These are phyloP conservation scores for Pythium angustatum DNA, from an alignment of 352 stramenopile genomes.

Conservation along the genomic window DNA sequence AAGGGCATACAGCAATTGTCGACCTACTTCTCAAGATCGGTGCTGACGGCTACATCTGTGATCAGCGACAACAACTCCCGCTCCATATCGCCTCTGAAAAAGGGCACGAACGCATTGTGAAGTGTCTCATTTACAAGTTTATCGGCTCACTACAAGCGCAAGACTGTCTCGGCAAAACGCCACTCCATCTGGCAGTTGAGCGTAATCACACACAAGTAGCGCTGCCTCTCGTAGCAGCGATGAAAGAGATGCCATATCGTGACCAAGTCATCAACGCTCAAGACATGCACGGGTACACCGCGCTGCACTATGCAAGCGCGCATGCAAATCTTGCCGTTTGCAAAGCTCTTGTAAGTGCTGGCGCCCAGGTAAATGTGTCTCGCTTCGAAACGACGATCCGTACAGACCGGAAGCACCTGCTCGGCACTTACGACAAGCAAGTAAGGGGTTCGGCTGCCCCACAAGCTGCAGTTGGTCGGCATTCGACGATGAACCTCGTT, in stretches of 20 bases:
- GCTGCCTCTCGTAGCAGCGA: slow-evolving; percentile 32
- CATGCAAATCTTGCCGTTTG: slow-evolving; percentile 35
- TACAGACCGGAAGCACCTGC: no score
- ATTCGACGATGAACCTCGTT: neutral
- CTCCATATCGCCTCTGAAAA: slow-evolving; percentile 52
- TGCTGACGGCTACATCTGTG: slow-evolving; percentile 49
- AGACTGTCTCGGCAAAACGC: slow-evolving; percentile 44
- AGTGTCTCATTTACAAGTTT: slow-evolving; percentile 49
- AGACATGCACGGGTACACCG: slow-evolving; percentile 54
- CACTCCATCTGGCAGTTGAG: slow-evolving; percentile 52
- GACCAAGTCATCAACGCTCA: slow-evolving; percentile 36
- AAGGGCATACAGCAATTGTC: slow-evolving; percentile 56
- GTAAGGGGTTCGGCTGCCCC: no score
- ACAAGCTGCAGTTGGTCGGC: no score
- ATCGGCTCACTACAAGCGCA: slow-evolving; percentile 35
- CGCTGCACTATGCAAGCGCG: slow-evolving; percentile 57
- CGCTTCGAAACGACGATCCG: slow-evolving; percentile 30
- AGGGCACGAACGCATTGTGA: slow-evolving; percentile 49
- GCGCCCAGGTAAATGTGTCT: slow-evolving; percentile 35
- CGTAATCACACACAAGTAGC: slow-evolving; percentile 38
- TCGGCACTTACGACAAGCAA: slow-evolving; percentile 10
- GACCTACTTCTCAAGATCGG: slow-evolving; percentile 63
- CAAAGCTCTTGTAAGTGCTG: slow-evolving; percentile 34
- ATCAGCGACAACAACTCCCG: slow-evolving; percentile 45
- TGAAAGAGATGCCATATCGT: slow-evolving; percentile 22